A percentile compares a stretch with the other conserved stretches of the same genome.
Conservation (phyloP, 2,329 filamentous ascomycete species). For the Ophiostoma perfectum region DNA sequence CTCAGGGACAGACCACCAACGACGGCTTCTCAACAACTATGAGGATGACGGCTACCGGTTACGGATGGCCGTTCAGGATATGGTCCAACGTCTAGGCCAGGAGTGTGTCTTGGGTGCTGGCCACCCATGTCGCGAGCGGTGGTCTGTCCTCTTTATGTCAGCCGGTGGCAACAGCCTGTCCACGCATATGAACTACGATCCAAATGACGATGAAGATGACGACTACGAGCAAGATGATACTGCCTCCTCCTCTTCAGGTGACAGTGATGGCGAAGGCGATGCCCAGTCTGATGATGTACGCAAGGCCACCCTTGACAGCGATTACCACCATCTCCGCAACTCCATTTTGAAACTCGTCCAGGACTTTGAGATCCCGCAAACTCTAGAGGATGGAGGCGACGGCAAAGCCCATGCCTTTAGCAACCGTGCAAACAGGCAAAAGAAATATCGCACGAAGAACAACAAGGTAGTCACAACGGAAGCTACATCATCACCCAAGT, state of each 20-base stretch:
- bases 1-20: conserved; percentile 38
- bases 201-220: conserved; percentile 57
- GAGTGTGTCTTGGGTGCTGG: conserved; percentile 62
- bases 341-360: conserved; percentile 75
- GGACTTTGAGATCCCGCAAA: conserved; percentile 73
- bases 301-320: conserved; percentile 63
- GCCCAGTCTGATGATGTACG: conserved; percentile 54
- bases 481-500: conserved; percentile 32
- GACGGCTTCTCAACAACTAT: conserved; percentile 42
- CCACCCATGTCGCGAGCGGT: conserved; percentile 76
- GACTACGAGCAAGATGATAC: conserved; percentile 52
- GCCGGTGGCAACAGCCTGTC: conserved; percentile 65
- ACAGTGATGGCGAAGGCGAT: conserved; percentile 55
- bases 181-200: conserved; percentile 66
- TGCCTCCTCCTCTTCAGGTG: conserved; percentile 51
- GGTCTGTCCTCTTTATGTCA: conserved; percentile 76
- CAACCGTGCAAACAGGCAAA: conserved; percentile 60
- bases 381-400: conserved; percentile 53
- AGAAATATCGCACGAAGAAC: conserved; percentile 57
- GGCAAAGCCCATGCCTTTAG: conserved; percentile 56
- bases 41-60: conserved; percentile 62
- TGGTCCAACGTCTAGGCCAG: conserved; percentile 59
- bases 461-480: conserved; percentile 45
- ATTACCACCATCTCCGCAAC: conserved; percentile 74
- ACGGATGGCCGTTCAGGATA: conserved; percentile 63